Percentiles rank a stretch among this genome's conserved stretches.
Evolutionary conservation across 1,139 yeast species (phyloP).

Genomic region (Magnusiomyces paraingens): DNA sequence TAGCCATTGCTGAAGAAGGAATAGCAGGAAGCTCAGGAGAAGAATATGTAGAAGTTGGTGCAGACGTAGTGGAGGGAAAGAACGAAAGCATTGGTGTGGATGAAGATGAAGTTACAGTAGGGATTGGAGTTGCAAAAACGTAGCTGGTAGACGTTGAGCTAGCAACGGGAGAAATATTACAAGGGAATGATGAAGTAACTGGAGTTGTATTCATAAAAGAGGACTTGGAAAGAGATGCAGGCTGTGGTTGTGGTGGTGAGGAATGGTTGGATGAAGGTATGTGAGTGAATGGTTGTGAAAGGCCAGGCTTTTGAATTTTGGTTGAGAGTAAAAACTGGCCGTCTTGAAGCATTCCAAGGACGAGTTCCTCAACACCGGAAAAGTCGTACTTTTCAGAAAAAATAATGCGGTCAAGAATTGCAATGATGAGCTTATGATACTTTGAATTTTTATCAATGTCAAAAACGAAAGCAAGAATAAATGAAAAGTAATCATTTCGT

Average conservation of each 20-base stretch:
- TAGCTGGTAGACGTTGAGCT: conserved; percentile 9
- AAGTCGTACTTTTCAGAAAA: conserved; percentile 21
- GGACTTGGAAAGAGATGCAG: conserved; percentile 1
- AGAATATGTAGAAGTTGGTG: conserved; percentile 22
- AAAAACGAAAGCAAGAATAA: conserved; percentile 23
- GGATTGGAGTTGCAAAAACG: conserved; percentile 11
- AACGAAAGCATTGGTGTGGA: neutral
- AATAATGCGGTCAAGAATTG: conserved; percentile 18
- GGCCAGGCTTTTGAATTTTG: conserved; percentile 4
- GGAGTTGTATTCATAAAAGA: neutral
- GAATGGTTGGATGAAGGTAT: neutral
- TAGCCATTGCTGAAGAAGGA: conserved; percentile 16
- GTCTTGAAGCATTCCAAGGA: conserved; percentile 24
- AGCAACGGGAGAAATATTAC: conserved; percentile 1
- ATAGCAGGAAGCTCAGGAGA: conserved; percentile 23
- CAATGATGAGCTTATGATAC: conserved; percentile 23
- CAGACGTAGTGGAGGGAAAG: conserved; percentile 11
- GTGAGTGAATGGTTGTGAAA: neutral
- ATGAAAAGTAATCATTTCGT: conserved; percentile 30
- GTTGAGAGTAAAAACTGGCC: conserved; percentile 24
- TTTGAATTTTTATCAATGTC: conserved; percentile 21
- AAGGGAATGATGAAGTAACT: conserved; percentile 2
- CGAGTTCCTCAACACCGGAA: conserved; percentile 22
- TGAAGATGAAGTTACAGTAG: conserved; percentile 7
- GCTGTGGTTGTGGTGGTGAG: conserved; percentile 1